These are phyloP conservation scores for Backusella sp. DNA, from an alignment of 192 early-diverging fungal genomes.

Conservation along the genomic window DNA sequence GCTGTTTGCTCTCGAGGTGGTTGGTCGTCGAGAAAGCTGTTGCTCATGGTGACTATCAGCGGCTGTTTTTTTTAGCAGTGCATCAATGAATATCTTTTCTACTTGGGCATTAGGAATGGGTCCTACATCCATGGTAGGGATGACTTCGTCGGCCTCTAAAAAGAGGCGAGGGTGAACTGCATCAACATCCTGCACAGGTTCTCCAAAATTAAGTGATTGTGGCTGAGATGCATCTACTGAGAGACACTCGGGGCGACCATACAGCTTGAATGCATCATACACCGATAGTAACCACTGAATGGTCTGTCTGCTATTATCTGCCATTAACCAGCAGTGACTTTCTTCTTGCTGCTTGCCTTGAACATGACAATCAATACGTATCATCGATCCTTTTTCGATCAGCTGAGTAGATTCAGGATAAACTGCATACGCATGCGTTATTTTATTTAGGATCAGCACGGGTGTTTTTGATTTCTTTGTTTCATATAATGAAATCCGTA, in stretches of 20 bases:
- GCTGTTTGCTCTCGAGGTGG: constrained; percentile 22
- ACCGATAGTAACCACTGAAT: constrained; percentile 36
- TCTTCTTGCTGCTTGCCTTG: background rate
- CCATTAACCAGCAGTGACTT: constrained; percentile 29
- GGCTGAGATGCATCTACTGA: constrained; percentile 24
- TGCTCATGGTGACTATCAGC: background rate
- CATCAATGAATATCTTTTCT: constrained; percentile 8
- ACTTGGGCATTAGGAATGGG: background rate
- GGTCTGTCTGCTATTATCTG: constrained; percentile 30
- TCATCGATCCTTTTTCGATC: constrained; percentile 35
- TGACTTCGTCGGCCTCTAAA: constrained; percentile 19
- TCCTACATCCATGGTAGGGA: constrained; percentile 15
- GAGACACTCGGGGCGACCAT: constrained; percentile 38
- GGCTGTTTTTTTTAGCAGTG: constrained; percentile 19
- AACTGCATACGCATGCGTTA: constrained; percentile 54
- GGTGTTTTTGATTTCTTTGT: constrained; percentile 51
- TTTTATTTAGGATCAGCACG: constrained; percentile 44
- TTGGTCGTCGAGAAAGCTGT: background rate
- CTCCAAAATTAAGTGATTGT: constrained; percentile 31
- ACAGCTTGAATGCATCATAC: constrained; percentile 42
- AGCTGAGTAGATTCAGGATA: constrained; percentile 45
- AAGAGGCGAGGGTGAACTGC: constrained; percentile 20
- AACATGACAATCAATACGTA: constrained; percentile 39
- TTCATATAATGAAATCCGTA: constrained; percentile 50
- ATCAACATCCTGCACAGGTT: constrained; percentile 13